Base-by-base conservation (phyloP, 2,329 filamentous ascomycete species). In the Tolypocladium inflatum region DNA sequence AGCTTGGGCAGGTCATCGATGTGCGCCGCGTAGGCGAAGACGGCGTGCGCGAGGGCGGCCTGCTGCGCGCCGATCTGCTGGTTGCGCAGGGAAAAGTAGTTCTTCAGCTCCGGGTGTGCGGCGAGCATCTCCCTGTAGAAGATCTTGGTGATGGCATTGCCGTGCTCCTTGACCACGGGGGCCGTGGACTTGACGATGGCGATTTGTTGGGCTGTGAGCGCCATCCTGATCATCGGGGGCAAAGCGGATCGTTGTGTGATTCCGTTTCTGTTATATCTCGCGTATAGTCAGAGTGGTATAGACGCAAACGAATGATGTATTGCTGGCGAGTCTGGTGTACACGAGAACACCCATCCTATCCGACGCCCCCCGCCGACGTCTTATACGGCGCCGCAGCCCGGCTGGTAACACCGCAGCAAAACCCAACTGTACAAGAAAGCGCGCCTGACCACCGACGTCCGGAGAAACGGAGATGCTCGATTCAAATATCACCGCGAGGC, bases 131-230 rank as follows among this genome's bases (percentile, higher is more conserved):
- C 86, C 51, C 77, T 74, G 76, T 93, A 92, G 76, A 93, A 91
- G 61, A 80, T 74, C 1, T 76, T 79, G n/a, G 88, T 91, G 71
- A 92, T 90, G 52, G 79, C 74, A 21, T 76, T 76, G 71, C 89
- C 89, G 69, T 91, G 82, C 61, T 84, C 77, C 62, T 84, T 80
- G 9, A 92, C 79, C 21, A 90, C 80, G 2, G 89, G 89, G 43
- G 85, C 88, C 2, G 89, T 93, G 42, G 89, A 79, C 72, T 91
- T 92, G 76, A 94, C 86, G 63, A 88, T 85, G 60, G 80, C 74
- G 62, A 87, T 79, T 75, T 93, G 89, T 42, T 80, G 75, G 33
- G 80, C 73, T 13, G 86, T 85, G 59, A 90, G 74, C 58, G 80
- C 68, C 76, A 78, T 78, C 55, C 3, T 62, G 53, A 17, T 7